Conservation (phyloP, 345 rosid species). For the Balakata baccata region DNA sequence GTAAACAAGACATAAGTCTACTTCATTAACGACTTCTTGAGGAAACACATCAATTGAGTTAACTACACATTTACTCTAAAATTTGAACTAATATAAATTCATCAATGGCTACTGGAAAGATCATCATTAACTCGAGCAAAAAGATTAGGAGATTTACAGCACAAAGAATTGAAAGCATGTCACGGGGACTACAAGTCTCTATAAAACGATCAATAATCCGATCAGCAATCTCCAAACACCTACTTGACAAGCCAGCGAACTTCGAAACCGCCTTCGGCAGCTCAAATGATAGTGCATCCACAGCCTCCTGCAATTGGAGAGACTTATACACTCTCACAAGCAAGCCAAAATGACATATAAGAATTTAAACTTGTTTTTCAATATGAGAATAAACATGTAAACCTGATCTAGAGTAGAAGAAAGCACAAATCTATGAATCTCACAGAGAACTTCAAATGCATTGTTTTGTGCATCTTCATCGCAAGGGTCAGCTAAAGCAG, state of each 20-base stretch:
- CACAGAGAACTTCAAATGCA: conserved; percentile 45
- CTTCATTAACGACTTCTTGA: not conserved
- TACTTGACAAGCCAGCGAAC: conserved; percentile 50
- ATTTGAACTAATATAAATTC: conserved; percentile 3
- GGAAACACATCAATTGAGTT: not conserved
- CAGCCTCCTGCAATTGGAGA: conserved; percentile 41
- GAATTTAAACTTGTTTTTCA: not conserved
- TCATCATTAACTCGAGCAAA: not conserved
- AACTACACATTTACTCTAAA: not conserved
- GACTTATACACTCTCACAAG: not conserved
- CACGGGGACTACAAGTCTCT: conserved; percentile 65
- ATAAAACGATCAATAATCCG: conserved; percentile 45
- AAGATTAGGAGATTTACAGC: conserved; percentile 44
- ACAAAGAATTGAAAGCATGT: conserved; percentile 79
- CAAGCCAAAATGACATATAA: conserved; percentile 6
- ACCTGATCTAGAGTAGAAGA: conserved; percentile 63
- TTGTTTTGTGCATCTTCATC: conserved; percentile 31
- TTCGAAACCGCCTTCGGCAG: conserved; percentile 64
- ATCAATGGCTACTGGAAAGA: not conserved
- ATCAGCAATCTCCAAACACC: conserved; percentile 49
- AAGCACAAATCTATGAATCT: conserved; percentile 34
- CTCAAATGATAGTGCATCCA: conserved; percentile 69
- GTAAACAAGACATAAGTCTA: not conserved
- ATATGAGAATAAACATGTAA: not conserved
- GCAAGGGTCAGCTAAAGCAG: conserved; percentile 28